A percentile compares a stretch with the other conserved stretches of the same genome.
phyloP scores from a whole-genome alignment of 2,329 filamentous ascomycete species.

The Fusarium algeriense region DNA sequence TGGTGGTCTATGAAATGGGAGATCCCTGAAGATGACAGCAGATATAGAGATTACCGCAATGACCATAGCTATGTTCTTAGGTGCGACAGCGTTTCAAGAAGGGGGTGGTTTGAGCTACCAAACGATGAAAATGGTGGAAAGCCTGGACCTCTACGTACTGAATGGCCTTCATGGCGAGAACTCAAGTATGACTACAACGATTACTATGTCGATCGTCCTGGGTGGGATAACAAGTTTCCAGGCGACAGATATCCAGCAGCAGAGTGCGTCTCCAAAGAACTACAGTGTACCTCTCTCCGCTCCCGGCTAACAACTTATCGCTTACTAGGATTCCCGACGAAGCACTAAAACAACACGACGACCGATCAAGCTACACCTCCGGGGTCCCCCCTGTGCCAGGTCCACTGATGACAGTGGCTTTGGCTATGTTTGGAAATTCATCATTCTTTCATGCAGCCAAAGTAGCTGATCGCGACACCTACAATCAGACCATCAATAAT shows the following conservation, averaged over 20 bases:
- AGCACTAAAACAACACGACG: neutral
- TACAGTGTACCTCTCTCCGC: neutral
- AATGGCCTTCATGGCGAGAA: neutral
- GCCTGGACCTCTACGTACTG: neutral
- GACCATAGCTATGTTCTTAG: neutral
- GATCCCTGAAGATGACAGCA: neutral
- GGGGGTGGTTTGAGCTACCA: slow-evolving; percentile 32
- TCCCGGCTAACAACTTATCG: neutral
- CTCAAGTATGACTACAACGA: slow-evolving; percentile 8
- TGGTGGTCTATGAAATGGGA: slow-evolving; percentile 7
- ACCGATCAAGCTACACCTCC: neutral
- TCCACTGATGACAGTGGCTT: slow-evolving; percentile 19
- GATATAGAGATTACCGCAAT: neutral
- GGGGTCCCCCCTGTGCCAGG: neutral
- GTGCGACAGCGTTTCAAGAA: slow-evolving; percentile 25
- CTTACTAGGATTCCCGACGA: neutral
- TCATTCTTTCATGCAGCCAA: slow-evolving; percentile 11
- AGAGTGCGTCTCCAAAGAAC: neutral
- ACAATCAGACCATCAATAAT: neutral
- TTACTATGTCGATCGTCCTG: neutral
- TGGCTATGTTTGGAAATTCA: slow-evolving; percentile 23
- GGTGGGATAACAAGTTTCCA: neutral
- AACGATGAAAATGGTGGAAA: slow-evolving; percentile 11
- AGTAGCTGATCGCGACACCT: neutral
- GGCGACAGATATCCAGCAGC: neutral